Base-by-base conservation (phyloP, 768 basidiomycete species). In the Nidularia sp. region DNA sequence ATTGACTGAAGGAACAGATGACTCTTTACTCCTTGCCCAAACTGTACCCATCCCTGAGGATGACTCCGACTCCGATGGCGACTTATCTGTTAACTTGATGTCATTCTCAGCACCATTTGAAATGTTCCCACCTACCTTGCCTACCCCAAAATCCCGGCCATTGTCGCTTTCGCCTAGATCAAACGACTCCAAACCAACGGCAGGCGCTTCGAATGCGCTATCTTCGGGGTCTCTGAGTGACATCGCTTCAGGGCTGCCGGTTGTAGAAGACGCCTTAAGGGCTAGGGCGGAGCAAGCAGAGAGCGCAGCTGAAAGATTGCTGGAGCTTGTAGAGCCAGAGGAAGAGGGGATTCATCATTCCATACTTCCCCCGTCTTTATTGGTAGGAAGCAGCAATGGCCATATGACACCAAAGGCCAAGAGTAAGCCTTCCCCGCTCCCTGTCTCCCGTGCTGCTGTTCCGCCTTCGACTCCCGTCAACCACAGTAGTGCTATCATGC, bases 231-330 rank as follows among this genome's bases (percentile, higher is more conserved):
- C 83, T 2, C 56, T 74, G 34, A 63, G 68, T 13, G 71, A 70
- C 50, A 64, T 64, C 47, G 53, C 54, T 15, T 54, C 63, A 51
- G 70, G 78, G 56, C 72, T 75, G 57, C 65, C 77, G 57, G 74
- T 83, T 9, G 79, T 94, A 3, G 93, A 95, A 61, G 94, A 96
- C 62, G 92, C 86, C 32, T 67, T 96, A 58, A 80, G 86, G 43
- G 90, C 90, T 2, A 82, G 90, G 49, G 94, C 95, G 1, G 90
- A 90, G 59, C 95, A 97, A 64, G 95, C 95, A 0, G 91, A 94
- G 64, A 93, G 91, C 62, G 90, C 93, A 6, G 95, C 95, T 0
- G 87, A 92, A 64, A 80, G 91, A 47, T 70, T 98, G 29, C 65
- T 96, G 36, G 95, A 97, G 65, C 77, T 96, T 12, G 87, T 90